Conservation (phyloP, 2,329 filamentous ascomycete genomes). For the Pseudogymnoascus sp. region DNA sequence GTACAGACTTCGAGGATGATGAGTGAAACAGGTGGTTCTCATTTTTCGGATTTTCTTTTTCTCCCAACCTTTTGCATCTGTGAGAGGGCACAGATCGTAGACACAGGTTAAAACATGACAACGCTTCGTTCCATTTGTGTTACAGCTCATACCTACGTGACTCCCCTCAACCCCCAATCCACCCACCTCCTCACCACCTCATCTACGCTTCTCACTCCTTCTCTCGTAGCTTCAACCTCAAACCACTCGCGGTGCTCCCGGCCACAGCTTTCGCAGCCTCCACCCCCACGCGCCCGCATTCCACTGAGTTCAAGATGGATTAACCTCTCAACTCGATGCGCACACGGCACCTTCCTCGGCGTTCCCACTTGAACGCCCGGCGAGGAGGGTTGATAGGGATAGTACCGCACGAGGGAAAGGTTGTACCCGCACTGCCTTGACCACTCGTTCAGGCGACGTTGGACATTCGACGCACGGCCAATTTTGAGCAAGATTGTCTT, state of each 20-base stretch:
- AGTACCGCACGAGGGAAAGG: conserved; percentile 80
- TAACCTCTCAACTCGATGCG: conserved; percentile 79
- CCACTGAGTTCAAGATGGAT: conserved; percentile 80
- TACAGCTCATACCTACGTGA: neutral
- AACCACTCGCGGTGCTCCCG: conserved; percentile 93
- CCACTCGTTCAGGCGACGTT: conserved; percentile 88
- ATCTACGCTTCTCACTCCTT: conserved; percentile 61
- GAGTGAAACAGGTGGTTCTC: too few species aligned
- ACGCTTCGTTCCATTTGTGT: too few species aligned
- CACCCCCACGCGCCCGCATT: conserved; percentile 48
- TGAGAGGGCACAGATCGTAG: too few species aligned
- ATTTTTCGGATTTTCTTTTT: too few species aligned
- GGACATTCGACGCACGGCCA: conserved; percentile 69
- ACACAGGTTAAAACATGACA: too few species aligned
- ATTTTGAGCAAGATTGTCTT: conserved; percentile 64
- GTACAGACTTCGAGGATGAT: too few species aligned
- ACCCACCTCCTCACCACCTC: conserved; percentile 79
- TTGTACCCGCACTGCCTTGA: conserved; percentile 85
- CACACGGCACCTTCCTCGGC: conserved; percentile 71
- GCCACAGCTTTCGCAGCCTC: conserved; percentile 68
- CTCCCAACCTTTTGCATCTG: too few species aligned
- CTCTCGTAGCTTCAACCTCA: conserved; percentile 67
- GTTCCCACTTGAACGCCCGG: conserved; percentile 23
- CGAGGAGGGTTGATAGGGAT: conserved; percentile 60
- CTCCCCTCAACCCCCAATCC: conserved; percentile 47